These are phyloP conservation scores for Cystobasidiaceae sp. DNA, from an alignment of 1,284 basidiomycete genomes.

Conservation along the genomic window DNA sequence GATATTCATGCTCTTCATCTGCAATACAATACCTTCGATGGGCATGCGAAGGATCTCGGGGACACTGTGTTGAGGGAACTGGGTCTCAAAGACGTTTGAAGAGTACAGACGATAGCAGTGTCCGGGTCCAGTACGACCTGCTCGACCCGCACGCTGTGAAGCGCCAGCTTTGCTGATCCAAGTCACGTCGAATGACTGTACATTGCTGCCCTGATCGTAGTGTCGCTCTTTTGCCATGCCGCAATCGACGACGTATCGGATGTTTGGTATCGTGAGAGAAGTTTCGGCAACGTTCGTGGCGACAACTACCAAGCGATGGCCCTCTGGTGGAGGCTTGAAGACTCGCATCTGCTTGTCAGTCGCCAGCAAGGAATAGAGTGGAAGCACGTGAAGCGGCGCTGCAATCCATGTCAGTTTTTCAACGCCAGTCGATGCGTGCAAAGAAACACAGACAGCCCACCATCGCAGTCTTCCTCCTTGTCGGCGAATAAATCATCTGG, in stretches of 20 bases:
- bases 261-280: slow-evolving; percentile 69
- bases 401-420: neutral
- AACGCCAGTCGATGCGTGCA: neutral
- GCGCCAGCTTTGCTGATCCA: slow-evolving; percentile 75
- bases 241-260: slow-evolving; percentile 69
- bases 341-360: slow-evolving; percentile 70
- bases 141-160: slow-evolving; percentile 65
- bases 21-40: slow-evolving; percentile 91
- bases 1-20: slow-evolving; percentile 99
- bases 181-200: slow-evolving; percentile 65
- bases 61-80: slow-evolving; percentile 77
- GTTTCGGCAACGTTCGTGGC: slow-evolving; percentile 75
- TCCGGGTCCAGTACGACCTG: slow-evolving; percentile 69
- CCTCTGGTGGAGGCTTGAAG: slow-evolving; percentile 61
- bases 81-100: slow-evolving; percentile 77
- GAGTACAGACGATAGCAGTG: slow-evolving; percentile 73
- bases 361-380: slow-evolving; percentile 66
- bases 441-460: neutral
- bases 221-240: slow-evolving; percentile 74
- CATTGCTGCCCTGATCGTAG: slow-evolving; percentile 59
- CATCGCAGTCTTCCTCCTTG: slow-evolving; percentile 50
- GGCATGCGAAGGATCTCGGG: slow-evolving; percentile 95
- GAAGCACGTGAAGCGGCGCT: slow-evolving; percentile 67
- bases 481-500: neutral
- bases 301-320: slow-evolving; percentile 63